Percentiles rank a stretch among this genome's conserved stretches.
phyloP scores from a whole-genome alignment of 305 asterid genomes.

The Solanum hybrid region DNA sequence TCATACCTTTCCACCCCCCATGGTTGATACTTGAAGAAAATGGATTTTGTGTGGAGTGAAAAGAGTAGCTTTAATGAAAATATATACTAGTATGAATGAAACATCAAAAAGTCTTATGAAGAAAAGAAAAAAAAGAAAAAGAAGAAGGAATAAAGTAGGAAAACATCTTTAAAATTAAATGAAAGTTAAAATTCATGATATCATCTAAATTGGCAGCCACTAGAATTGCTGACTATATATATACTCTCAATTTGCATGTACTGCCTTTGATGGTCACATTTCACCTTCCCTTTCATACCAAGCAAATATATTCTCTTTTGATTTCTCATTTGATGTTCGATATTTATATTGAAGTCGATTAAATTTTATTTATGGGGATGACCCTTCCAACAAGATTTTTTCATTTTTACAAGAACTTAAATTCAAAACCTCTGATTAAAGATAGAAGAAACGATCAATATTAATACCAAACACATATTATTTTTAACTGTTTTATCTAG shows the following conservation, averaged over 20 bases:
- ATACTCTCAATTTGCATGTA: neutral
- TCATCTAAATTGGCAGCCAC: neutral
- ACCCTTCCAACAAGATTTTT: neutral
- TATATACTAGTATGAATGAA: neutral
- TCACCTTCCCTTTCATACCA: conserved; percentile 14
- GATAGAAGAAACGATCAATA: too few relatives aligned
- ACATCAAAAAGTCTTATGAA: neutral
- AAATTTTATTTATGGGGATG: accelerated
- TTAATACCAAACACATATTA: neutral
- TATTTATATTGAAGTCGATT: accelerated
- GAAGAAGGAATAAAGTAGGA: neutral
- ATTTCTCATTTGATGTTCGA: too few relatives aligned
- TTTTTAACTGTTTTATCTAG: neutral
- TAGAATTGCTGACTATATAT: neutral
- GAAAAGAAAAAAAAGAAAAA: neutral
- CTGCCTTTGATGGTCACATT: conserved; percentile 30
- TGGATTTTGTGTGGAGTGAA: neutral
- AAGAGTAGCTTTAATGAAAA: neutral
- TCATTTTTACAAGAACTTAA: neutral
- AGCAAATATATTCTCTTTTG: neutral
- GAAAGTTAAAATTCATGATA: neutral
- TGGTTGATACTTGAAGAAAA: neutral
- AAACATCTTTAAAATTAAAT: neutral
- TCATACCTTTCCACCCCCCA: neutral
- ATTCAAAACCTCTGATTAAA: neutral